Evolutionary conservation across 2,329 filamentous ascomycete species (phyloP).

Genomic region (Xylariaceae sp.): DNA sequence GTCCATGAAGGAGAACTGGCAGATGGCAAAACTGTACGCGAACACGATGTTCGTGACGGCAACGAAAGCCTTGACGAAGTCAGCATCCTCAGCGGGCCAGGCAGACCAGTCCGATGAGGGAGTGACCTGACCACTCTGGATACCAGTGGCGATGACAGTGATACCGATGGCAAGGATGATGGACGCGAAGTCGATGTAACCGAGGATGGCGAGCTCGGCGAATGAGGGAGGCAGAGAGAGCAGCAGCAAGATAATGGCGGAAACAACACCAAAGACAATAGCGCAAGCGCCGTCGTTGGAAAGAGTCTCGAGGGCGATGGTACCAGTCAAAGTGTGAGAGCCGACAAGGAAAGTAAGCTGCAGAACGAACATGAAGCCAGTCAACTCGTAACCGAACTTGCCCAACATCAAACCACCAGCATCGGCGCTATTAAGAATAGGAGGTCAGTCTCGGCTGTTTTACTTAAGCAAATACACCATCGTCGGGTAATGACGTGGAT

Average conservation of each 20-base stretch:
- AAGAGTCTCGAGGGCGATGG: slow-evolving; percentile 56
- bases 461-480: not conserved
- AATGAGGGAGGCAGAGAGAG: slow-evolving; percentile 54
- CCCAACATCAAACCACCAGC: slow-evolving; percentile 53
- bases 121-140: slow-evolving; percentile 28
- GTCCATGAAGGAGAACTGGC: slow-evolving; percentile 37
- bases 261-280: slow-evolving; percentile 53
- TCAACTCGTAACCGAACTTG: slow-evolving; percentile 46
- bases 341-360: slow-evolving; percentile 61
- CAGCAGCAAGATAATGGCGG: slow-evolving; percentile 48
- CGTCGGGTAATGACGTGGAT: no score
- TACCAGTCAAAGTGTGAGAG: slow-evolving; percentile 58
- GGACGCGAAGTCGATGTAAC: slow-evolving; percentile 53
- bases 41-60: slow-evolving; percentile 58
- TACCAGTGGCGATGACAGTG: slow-evolving; percentile 54
- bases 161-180: slow-evolving; percentile 54
- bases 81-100: slow-evolving; percentile 32
- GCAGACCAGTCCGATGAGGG: slow-evolving; percentile 31
- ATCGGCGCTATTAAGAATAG: slow-evolving; percentile 39
- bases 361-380: slow-evolving; percentile 48
- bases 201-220: slow-evolving; percentile 52
- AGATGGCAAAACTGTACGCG: slow-evolving; percentile 47
- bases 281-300: slow-evolving; percentile 53
- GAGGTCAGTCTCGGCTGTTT: slow-evolving; percentile 6
- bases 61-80: slow-evolving; percentile 45